Base-by-base conservation (phyloP, 805 yeast species). In the Metschnikowia noctiluminum region DNA sequence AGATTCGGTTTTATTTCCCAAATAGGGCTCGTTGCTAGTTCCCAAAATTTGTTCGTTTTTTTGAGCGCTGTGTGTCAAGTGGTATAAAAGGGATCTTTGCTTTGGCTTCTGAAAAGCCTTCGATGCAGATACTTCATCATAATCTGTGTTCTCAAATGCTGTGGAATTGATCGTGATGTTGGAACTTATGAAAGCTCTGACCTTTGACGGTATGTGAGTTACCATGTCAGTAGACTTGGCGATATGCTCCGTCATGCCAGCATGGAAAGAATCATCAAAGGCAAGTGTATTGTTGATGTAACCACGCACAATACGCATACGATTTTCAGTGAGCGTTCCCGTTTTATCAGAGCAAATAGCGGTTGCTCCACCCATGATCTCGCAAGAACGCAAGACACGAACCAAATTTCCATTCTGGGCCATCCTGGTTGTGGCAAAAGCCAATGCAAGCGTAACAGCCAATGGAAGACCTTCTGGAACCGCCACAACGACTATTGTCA, bases 391-490 rank as follows among this genome's bases (percentile, higher is more conserved):
- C 56, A 94, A 74, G 9, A 89, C 96, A 59, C 99, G 82, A n/a
- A 94, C 99, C 60, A 94, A 74, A 64, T 92, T 92, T 54, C 95
- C 96, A 65, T 94, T 97, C 65, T 87, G 87, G 16, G 96, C 90
- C 99, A 94, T 94, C 68, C 98, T 80, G 9, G 97, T 91, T 2
- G 99, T 94, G 2, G 99, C 99, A 73, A 94, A 94, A 0, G 99
- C 99, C 56, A 94, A 74, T 0, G 99, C 96, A 41, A 94, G 76
- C 1, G 99, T 94, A 14, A 94, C 99, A 2, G 99, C 99, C 48
- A 94, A 74, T 1, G 99, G 99, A 49, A 94, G 78, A 53, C 99
- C 99, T 70, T 94, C 99, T 3, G 99, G 99, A n/a, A 94, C 96
- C 0, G 99, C 99, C 43, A 94, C 99, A 13, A 92, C 99, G 28